Evolutionary conservation across 495 filamentous ascomycete species (phyloP).

Genomic region (Massariosphaeria phaeospora): DNA sequence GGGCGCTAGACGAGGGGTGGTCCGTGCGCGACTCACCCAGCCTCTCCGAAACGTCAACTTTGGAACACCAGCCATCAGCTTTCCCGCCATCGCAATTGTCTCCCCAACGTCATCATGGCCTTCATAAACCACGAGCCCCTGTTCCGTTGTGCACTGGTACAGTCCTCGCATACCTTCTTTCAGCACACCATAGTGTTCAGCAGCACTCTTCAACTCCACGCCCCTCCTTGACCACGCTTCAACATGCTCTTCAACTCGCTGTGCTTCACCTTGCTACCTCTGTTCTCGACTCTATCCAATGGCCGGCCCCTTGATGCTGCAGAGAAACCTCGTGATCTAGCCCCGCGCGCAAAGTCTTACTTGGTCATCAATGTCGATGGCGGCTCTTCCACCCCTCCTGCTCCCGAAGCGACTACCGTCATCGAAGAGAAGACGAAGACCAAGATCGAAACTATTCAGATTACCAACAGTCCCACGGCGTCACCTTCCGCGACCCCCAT

Average conservation of each 20-base stretch:
- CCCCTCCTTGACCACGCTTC: conserved; percentile 6
- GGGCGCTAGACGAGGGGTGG: too few species aligned
- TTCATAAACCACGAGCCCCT: conserved; percentile 8
- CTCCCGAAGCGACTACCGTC: conserved; percentile 9
- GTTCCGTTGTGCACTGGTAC: neutral
- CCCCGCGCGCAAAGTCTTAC: conserved; percentile 22
- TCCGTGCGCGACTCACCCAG: too few species aligned
- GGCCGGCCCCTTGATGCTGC: conserved; percentile 9
- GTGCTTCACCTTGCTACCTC: neutral
- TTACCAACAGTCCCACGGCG: conserved; percentile 7
- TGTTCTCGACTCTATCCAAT: conserved; percentile 4
- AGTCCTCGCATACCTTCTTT: neutral
- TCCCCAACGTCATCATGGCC: neutral
- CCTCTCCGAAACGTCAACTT: too few species aligned
- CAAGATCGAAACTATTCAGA: neutral
- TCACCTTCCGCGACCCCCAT: neutral
- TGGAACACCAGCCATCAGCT: conserved; percentile 21
- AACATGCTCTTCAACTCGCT: conserved; percentile 13
- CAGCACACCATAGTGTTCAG: neutral
- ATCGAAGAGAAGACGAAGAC: conserved; percentile 15
- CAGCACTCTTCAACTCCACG: conserved; percentile 4
- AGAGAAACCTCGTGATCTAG: neutral
- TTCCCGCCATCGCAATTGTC: conserved; percentile 23
- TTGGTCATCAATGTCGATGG: conserved; percentile 33
- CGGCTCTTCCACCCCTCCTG: conserved; percentile 16